Evolutionary conservation across 176 grass and related monocot species (phyloP).

Genomic region (Oryza longistaminata): DNA sequence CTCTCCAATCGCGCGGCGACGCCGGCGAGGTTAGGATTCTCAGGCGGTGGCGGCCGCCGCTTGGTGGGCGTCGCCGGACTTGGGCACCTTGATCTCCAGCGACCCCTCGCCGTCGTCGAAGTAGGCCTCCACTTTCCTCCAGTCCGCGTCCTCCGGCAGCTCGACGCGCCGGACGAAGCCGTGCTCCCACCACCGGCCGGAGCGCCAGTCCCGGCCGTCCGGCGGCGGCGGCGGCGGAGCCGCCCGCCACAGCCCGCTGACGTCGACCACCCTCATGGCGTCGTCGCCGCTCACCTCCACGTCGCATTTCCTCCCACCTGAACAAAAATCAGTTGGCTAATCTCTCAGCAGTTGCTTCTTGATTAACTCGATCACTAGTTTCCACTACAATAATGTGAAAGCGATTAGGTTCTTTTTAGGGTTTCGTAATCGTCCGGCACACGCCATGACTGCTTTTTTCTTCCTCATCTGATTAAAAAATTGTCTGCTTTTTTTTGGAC

Average conservation of each 20-base stretch:
- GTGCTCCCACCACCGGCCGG: conserved; percentile 84
- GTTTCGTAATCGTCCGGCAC: conserved; percentile 38
- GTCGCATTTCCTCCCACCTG: conserved; percentile 73
- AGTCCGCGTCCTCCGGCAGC: conserved; percentile 74
- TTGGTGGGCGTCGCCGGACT: conserved; percentile 43
- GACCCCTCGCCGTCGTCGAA: conserved; percentile 55
- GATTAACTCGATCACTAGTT: not conserved
- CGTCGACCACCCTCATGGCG: conserved; percentile 63
- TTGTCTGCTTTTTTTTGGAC: not conserved
- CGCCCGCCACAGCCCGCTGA: conserved; percentile 78
- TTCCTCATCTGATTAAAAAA: not conserved
- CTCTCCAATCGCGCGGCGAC: conserved; percentile 19
- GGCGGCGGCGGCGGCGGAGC: not conserved
- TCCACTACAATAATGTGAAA: not conserved
- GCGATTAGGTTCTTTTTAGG: not conserved
- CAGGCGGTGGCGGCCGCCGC: conserved; percentile 32
- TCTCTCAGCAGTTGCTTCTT: not conserved
- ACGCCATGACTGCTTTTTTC: not conserved
- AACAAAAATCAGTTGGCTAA: not conserved
- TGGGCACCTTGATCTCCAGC: conserved; percentile 77
- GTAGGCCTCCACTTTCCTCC: conserved; percentile 71
- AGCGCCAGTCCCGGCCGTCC: conserved; percentile 70
- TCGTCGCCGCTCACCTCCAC: conserved; percentile 74
- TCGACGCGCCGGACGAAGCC: conserved; percentile 87
- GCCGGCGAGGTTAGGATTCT: conserved; percentile 31